These are phyloP conservation scores for Tylopilus felleus DNA, from an alignment of 768 basidiomycete species.

Conservation along the genomic window DNA sequence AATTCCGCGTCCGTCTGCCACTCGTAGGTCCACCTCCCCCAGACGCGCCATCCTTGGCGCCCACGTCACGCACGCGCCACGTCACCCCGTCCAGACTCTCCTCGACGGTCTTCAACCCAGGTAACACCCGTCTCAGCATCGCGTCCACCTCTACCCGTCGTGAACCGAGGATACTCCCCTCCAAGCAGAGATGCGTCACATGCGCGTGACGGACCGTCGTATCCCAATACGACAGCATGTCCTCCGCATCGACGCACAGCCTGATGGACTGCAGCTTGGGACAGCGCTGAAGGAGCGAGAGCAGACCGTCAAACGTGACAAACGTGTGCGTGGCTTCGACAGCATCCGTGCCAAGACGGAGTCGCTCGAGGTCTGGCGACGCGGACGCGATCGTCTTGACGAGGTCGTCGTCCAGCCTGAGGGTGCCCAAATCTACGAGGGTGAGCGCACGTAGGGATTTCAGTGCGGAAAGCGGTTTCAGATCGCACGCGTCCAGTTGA, in stretches of 20 bases:
- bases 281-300: slow-evolving; percentile 19
- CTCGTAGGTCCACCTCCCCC: not conserved
- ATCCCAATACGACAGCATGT: slow-evolving; percentile 9
- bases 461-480: slow-evolving; percentile 16
- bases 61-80: slow-evolving; percentile 13
- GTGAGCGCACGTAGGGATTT: slow-evolving; percentile 11
- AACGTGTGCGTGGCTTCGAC: not conserved
- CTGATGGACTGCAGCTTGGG: slow-evolving; percentile 13
- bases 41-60: not conserved
- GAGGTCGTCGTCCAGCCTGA: slow-evolving; percentile 15
- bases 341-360: slow-evolving; percentile 5
- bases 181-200: slow-evolving; percentile 16
- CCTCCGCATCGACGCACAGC: slow-evolving; percentile 13
- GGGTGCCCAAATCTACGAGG: slow-evolving; percentile 15
- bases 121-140: slow-evolving; percentile 22
- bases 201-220: slow-evolving; percentile 11
- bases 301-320: slow-evolving; percentile 21
- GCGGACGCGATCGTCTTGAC: slow-evolving; percentile 16
- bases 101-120: slow-evolving; percentile 20
- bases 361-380: slow-evolving; percentile 18
- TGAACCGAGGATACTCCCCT: slow-evolving; percentile 12
- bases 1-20: slow-evolving; percentile 17
- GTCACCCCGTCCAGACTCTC: slow-evolving; percentile 17
- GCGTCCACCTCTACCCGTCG: slow-evolving; percentile 17
- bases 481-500: slow-evolving; percentile 4